Conservation (phyloP, 495 filamentous ascomycete species). For the Neurospora sp. region DNA sequence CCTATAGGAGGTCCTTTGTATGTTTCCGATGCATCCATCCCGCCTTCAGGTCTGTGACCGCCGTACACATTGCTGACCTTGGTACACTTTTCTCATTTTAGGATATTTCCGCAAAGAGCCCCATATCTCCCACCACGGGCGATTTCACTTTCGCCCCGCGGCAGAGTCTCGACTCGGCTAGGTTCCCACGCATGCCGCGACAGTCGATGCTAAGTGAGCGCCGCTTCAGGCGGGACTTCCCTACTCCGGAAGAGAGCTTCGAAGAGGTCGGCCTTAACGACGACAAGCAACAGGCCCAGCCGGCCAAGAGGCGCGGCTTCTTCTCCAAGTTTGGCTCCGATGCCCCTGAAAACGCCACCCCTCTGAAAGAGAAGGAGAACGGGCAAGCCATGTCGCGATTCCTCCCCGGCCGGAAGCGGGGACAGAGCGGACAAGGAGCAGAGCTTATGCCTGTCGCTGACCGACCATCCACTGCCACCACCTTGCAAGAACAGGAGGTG, state of each 20-base stretch:
- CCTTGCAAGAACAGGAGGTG: conserved; percentile 25
- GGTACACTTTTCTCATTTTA: conserved; percentile 22
- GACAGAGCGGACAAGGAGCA: conserved; percentile 60
- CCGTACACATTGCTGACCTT: conserved; percentile 5
- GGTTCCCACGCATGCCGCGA: conserved; percentile 46
- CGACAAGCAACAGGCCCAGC: conserved; percentile 33
- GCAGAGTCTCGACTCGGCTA: conserved; percentile 67
- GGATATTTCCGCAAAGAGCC: conserved; percentile 90
- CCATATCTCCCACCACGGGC: conserved; percentile 47
- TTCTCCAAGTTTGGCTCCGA: conserved; percentile 76
- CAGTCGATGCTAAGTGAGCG: conserved; percentile 39
- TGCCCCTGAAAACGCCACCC: conserved; percentile 12
- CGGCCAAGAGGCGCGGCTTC: conserved; percentile 66
- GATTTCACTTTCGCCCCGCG: conserved; percentile 40
- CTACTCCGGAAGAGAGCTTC: conserved; percentile 65
- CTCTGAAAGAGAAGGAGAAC: conserved; percentile 23
- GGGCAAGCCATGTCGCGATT: conserved; percentile 46
- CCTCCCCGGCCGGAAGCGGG: conserved; percentile 62
- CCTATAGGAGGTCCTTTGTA: conserved; percentile 94
- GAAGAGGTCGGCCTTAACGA: conserved; percentile 88
- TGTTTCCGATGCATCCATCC: conserved; percentile 19
- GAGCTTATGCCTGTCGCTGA: conserved; percentile 48
- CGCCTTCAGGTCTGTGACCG: not conserved
- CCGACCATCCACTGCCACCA: conserved; percentile 20
- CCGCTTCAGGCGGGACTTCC: conserved; percentile 40